Percentiles rank a stretch among this genome's conserved stretches.
Conservation (phyloP, 2,329 filamentous ascomycete species). For the Teratosphaeria pseudoeucalypti region DNA sequence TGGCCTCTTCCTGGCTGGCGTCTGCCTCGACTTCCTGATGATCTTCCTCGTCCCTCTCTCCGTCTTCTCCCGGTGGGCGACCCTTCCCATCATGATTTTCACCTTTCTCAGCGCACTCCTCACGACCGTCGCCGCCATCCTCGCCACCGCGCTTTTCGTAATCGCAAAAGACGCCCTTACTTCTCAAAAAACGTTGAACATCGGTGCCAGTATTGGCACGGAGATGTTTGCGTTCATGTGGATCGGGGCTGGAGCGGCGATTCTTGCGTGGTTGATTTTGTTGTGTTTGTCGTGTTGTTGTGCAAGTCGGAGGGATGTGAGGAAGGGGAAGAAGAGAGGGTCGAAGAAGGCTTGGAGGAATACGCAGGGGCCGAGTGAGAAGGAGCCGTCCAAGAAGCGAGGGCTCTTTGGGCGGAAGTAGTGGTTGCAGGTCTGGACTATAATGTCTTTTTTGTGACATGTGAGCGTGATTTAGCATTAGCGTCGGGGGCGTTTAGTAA, state of each 20-base stretch:
- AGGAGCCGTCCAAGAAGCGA: conserved; percentile 1
- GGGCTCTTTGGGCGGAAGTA: conserved; percentile 1
- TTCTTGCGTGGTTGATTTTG: conserved; percentile 62
- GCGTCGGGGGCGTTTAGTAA: not conserved
- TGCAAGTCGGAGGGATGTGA: conserved; percentile 45
- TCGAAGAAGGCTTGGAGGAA: conserved; percentile 9
- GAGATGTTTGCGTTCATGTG: conserved; percentile 87
- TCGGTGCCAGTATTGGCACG: conserved; percentile 56
- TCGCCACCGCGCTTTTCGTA: conserved; percentile 74
- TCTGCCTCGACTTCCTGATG: conserved; percentile 60
- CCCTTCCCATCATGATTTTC: conserved; percentile 57
- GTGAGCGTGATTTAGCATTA: not conserved
- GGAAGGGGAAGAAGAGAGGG: conserved; percentile 36
- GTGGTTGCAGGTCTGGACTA: not conserved
- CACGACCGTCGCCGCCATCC: conserved; percentile 57
- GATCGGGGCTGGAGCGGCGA: conserved; percentile 58
- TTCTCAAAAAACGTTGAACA: conserved; percentile 62
- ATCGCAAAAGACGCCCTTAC: conserved; percentile 71
- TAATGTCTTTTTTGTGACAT: not conserved
- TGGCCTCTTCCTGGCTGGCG: conserved; percentile 66
- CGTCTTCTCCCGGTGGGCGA: conserved; percentile 43
- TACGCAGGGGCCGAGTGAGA: not conserved
- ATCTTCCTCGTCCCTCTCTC: conserved; percentile 53
- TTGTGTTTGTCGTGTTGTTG: conserved; percentile 71
- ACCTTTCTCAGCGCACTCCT: conserved; percentile 58